Evolutionary conservation across 345 rosid species (phyloP).

Genomic region (Dipteronia dyeriana): DNA sequence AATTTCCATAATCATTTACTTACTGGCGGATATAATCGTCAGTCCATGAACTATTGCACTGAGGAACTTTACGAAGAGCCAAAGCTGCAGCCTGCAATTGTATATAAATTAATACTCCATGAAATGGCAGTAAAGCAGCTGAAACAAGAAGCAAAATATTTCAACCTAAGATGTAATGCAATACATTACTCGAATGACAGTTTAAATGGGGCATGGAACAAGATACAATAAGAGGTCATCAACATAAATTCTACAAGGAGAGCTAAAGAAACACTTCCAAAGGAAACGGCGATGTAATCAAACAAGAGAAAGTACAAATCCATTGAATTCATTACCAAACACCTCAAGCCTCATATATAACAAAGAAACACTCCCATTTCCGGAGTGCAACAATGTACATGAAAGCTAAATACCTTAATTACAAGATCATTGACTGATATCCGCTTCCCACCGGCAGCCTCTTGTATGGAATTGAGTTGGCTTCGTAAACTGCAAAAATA

Average conservation of each 20-base stretch:
- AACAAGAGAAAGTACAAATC: not conserved
- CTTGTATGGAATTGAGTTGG: slow-evolving; percentile 82
- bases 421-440: slow-evolving; percentile 95
- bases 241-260: not conserved
- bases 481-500: slow-evolving; percentile 63
- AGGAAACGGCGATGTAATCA: not conserved
- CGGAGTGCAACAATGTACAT: not conserved
- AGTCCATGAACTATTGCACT: slow-evolving; percentile 97
- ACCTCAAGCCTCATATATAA: not conserved
- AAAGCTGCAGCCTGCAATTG: slow-evolving; percentile 87
- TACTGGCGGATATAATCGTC: slow-evolving; percentile 93
- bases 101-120: slow-evolving; percentile 5
- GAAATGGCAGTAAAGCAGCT: not conserved
- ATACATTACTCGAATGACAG: not conserved
- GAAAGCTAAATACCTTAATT: slow-evolving; percentile 65
- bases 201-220: not conserved
- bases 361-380: not conserved
- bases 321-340: not conserved
- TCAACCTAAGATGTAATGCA: not conserved
- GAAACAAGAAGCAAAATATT: not conserved
- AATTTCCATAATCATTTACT: slow-evolving; percentile 31
- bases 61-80: slow-evolving; percentile 92
- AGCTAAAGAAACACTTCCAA: not conserved
- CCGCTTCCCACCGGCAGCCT: slow-evolving; percentile 88
- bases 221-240: not conserved